Evolutionary conservation across 495 filamentous ascomycete genomes (phyloP).

Genomic region (Peziza echinospora): DNA sequence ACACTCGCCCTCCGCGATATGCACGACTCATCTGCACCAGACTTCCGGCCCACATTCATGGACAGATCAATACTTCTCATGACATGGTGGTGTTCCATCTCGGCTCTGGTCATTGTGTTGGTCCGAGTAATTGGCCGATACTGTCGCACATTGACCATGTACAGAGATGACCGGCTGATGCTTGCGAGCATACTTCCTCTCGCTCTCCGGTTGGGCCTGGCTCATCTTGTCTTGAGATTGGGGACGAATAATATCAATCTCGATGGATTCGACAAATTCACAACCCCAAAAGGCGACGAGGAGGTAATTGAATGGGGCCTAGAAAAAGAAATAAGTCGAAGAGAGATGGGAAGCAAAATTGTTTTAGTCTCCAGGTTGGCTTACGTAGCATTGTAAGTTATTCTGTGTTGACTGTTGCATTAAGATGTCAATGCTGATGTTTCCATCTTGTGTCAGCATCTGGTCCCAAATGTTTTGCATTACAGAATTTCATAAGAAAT

Average conservation of each 20-base stretch:
- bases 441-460: constrained; percentile 31
- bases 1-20: too few species aligned
- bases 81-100: constrained; percentile 82
- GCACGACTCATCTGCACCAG: neutral
- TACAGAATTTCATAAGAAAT: constrained; percentile 69
- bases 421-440: neutral
- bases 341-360: constrained; percentile 37
- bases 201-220: constrained; percentile 56
- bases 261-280: constrained; percentile 22
- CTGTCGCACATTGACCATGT: constrained; percentile 57
- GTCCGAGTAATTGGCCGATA: constrained; percentile 58
- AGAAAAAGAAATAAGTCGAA: constrained; percentile 25
- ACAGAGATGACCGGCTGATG: constrained; percentile 72
- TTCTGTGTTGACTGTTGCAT: too few species aligned
- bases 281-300: neutral
- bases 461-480: constrained; percentile 85
- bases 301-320: neutral
- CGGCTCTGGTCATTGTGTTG: constrained; percentile 60
- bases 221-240: constrained; percentile 62
- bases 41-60: neutral
- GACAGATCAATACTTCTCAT: constrained; percentile 67
- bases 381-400: constrained; percentile 46
- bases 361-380: constrained; percentile 44
- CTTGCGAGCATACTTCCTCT: constrained; percentile 60
- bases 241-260: constrained; percentile 69